Base-by-base conservation (phyloP, 2,329 filamentous ascomycete species). In the Cytospora piceae region DNA sequence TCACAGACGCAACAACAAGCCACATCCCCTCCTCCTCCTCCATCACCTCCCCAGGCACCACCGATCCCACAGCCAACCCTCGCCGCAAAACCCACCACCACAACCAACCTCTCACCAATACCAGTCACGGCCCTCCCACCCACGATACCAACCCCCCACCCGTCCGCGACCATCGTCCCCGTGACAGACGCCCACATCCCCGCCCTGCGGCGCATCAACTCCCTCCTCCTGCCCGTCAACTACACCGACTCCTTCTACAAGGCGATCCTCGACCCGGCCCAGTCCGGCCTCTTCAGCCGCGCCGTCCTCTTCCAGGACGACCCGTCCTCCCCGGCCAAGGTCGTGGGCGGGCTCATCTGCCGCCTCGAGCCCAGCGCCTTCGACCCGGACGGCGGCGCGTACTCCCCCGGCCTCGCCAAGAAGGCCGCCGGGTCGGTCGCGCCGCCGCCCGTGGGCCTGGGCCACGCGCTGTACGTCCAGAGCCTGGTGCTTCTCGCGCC, bases 181-280 rank as follows among this genome's bases (percentile, higher is more conserved):
- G 77, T 88, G 61, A 76, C 78, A 1, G 75, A 79, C 54, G 72
- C 77, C 55, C 85, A 90, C 75, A 76, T 89, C 64, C 78, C 83
- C 64, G 81, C 85, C 54, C 80, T 90, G 7, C 85, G 85, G 49
- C 84, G 87, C 71, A 88, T 90, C 75, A 89, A 89, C 75, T 78
- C 85, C 54, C 82, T 90, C 59, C 82, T 90, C 61, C 84, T 90
- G 1, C 86, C 85, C 58, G 85, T 90, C 66, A 78, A 80, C 74
- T 90, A 90, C 74, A 82, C 85, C 3, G 87, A 90, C 73, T 80
- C 80, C 57, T 90, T 90, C 78, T 90, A 89, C 80, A 76, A 80
- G 61, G 79, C 79, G 46, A 81, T 85, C 63, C 76, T 83, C 65
- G 79, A 86, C 68, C 81, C 83, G 14, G 72, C 79, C 22, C 76